These are phyloP conservation scores for Xylaria sp. DNA, from an alignment of 2,329 filamentous ascomycete genomes.

Conservation along the genomic window DNA sequence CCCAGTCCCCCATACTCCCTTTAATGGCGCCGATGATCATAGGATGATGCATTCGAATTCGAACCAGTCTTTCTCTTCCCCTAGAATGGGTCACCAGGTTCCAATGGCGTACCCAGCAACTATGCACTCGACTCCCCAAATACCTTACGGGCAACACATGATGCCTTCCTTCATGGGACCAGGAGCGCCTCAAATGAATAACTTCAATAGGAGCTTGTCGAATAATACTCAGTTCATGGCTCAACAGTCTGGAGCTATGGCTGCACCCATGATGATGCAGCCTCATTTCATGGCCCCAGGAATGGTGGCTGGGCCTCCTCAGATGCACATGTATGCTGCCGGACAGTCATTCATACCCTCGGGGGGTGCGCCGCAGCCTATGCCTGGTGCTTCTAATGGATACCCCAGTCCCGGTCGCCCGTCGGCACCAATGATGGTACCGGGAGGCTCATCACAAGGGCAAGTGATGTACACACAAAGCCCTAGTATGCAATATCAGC, in stretches of 20 bases:
- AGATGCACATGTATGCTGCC: conserved; percentile 85
- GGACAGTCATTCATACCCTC: conserved; percentile 73
- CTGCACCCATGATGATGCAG: conserved; percentile 85
- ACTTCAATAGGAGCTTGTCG: conserved; percentile 75
- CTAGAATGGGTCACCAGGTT: conserved; percentile 77
- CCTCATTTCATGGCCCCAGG: conserved; percentile 79
- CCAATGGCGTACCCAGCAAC: conserved; percentile 76
- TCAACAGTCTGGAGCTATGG: conserved; percentile 77
- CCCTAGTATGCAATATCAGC: conserved; percentile 77
- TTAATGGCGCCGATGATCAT: conserved; percentile 82
- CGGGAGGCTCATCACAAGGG: conserved; percentile 92
- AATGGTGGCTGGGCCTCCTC: conserved; percentile 74
- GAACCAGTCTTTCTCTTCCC: conserved; percentile 86
- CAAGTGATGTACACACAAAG: conserved; percentile 83
- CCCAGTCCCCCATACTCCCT: conserved; percentile 72
- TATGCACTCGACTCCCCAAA: conserved; percentile 75
- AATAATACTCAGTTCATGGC: conserved; percentile 78
- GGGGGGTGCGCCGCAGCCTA: conserved; percentile 64
- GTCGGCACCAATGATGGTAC: conserved; percentile 89
- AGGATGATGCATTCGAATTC: conserved; percentile 90
- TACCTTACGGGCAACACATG: conserved; percentile 78
- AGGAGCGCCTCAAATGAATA: conserved; percentile 75
- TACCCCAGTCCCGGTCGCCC: conserved; percentile 90
- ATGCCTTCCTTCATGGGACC: conserved; percentile 77
- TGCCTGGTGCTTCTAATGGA: conserved; percentile 73